Evolutionary conservation across 352 stramenopile species (phyloP).

Genomic region (Globisporangium sylvaticum): DNA sequence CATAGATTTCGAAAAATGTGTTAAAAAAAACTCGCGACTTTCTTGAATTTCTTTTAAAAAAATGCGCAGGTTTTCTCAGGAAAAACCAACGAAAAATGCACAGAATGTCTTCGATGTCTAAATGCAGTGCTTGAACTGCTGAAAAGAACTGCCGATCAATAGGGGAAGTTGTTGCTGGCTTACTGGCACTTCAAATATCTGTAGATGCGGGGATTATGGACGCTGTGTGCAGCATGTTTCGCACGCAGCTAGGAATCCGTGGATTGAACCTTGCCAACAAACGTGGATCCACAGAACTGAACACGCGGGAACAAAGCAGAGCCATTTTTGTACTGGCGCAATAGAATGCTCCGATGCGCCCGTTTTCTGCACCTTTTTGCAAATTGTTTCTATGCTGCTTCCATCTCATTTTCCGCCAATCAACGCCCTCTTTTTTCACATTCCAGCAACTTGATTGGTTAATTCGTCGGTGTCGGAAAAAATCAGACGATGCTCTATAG

Average conservation of each 20-base stretch:
- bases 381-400: background rate
- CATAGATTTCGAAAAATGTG: background rate
- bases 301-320: background rate
- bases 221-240: background rate
- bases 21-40: background rate
- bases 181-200: background rate
- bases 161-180: background rate
- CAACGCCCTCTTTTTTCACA: background rate
- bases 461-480: background rate
- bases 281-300: constrained; percentile 1
- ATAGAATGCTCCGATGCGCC: background rate
- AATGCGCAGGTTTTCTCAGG: background rate
- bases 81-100: background rate
- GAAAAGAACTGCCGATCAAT: background rate
- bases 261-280: background rate
- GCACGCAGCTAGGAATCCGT: background rate
- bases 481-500: constrained; percentile 2
- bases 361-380: background rate
- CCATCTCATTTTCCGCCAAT: background rate
- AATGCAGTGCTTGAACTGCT: background rate
- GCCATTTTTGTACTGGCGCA: constrained; percentile 1
- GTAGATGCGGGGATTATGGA: background rate
- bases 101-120: background rate
- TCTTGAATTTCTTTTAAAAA: background rate
- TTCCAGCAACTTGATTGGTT: background rate